Evolutionary conservation across 2,329 filamentous ascomycete species (phyloP), one percentile per base, ranked within the genome.

Genomic region (Cephalotrichum gorgonifer): DNA sequence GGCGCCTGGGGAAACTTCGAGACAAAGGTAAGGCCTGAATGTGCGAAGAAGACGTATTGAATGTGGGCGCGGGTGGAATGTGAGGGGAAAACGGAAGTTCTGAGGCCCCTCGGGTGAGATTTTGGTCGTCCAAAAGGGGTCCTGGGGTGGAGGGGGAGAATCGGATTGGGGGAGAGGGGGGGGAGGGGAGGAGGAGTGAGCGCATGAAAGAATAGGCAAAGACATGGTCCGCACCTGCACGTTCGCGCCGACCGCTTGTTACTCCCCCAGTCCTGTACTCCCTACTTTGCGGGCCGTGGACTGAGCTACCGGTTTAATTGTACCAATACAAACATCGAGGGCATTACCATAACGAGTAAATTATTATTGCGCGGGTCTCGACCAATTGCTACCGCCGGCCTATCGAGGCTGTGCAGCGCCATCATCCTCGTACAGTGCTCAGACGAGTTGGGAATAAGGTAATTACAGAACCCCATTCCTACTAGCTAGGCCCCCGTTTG

Each of bases 331-430:
- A 39, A 4, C 7, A 20, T n/a, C 22, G 20, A 9, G 11, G 30
- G 30, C 30, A 31, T 31, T 11, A 12, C 30, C 30, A 31, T 9
- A n/a, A n/a, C n/a, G n/a, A n/a, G n/a, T n/a, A 39, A 39, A 39
- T 39, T 39, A 39, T 39, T n/a, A 20, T 39, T 39, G 20, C 35
- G 35, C 35, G 35, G 35, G 35, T 39, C 35, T 31, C 35, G 35
- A 22, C 35, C 35, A 39, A 39, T 39, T 39, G 35, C 22, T 11
- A 20, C 35, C 17, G 15, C 41, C n/a, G 41, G 20, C 26, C 22
- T 23, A 43, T 27, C 25, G 41, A 42, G 46, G 46, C 46, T 48
- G 46, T 48, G 46, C 46, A 48, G 25, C 38, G 26, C 38, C 38
- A 48, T 48, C 38, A 38, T 26, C 46, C 39, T 38, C 35, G 28